A percentile compares a stretch with the other conserved stretches of the same genome.
Evolutionary conservation across 305 asterid species (phyloP).

Genomic region (Euphrasia arctica): DNA sequence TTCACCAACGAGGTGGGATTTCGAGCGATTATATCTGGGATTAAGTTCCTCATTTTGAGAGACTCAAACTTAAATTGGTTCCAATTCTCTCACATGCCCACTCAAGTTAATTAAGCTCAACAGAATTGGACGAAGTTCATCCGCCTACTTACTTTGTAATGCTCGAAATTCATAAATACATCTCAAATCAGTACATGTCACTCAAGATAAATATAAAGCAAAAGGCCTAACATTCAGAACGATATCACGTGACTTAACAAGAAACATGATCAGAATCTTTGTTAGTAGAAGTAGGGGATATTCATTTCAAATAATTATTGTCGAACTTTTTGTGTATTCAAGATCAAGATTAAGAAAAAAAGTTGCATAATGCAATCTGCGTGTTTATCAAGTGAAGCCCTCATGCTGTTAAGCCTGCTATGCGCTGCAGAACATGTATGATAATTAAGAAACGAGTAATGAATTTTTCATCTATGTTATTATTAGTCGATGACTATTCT

Average conservation of each 20-base stretch:
- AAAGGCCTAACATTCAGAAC: no score
- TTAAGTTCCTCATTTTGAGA: slow-evolving; percentile 1
- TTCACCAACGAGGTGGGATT: not conserved
- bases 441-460: not conserved
- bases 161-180: not conserved
- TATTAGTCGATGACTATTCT: not conserved
- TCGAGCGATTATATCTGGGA: not conserved
- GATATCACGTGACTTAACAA: slow-evolving; percentile 10
- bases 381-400: not conserved
- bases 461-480: not conserved
- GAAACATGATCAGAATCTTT: slow-evolving; percentile 4
- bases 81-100: not conserved
- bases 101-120: slow-evolving; percentile 6
- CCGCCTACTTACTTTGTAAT: slow-evolving; percentile 5
- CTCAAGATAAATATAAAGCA: slow-evolving; percentile 9
- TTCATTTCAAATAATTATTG: not conserved
- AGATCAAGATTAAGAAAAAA: slow-evolving; percentile 7
- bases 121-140: slow-evolving; percentile 20
- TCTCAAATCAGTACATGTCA: not conserved
- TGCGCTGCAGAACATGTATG: not conserved
- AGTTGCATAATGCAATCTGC: not conserved
- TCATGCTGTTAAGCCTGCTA: not conserved
- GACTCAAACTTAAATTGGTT: slow-evolving; percentile 9
- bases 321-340: not conserved
- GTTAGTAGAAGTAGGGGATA: not conserved